phyloP scores from a whole-genome alignment of 148 eudicot species.

The Chenopodium berlandieri region DNA sequence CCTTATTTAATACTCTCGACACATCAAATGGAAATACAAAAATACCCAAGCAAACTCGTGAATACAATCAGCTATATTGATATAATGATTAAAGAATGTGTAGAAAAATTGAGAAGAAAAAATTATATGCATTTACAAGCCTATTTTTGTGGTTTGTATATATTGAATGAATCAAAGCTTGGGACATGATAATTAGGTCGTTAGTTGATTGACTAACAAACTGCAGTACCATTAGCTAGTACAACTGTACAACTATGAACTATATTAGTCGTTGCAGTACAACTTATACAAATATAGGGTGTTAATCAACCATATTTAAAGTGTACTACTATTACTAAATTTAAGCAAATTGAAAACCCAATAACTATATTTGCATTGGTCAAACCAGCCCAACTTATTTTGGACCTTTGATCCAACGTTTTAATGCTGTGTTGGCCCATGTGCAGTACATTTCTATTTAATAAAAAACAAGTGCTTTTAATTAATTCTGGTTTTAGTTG shows the following conservation, averaged over 20 bases:
- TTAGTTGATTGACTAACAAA: neutral
- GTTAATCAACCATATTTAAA: too few relatives aligned
- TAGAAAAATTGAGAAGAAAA: too few relatives aligned
- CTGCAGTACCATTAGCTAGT: neutral
- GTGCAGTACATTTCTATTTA: too few relatives aligned
- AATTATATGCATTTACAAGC: too few relatives aligned
- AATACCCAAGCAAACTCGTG: neutral
- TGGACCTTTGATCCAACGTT: neutral
- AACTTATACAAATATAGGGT: neutral
- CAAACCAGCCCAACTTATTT: neutral
- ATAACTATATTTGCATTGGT: neutral
- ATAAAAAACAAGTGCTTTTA: too few relatives aligned
- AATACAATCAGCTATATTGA: too few relatives aligned
- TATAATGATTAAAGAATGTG: too few relatives aligned
- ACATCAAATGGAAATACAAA: neutral
- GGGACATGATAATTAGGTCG: neutral
- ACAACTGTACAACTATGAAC: neutral
- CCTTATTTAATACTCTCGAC: neutral
- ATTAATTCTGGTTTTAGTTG: too few relatives aligned
- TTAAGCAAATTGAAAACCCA: neutral
- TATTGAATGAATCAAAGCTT: neutral
- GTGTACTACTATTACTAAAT: neutral
- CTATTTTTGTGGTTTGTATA: neutral
- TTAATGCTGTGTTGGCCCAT: too few relatives aligned
- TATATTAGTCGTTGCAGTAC: neutral